Percentiles rank a stretch among this genome's conserved stretches.
phyloP scores from a whole-genome alignment of 2,329 filamentous ascomycete genomes.

The Calonectria crousiana region DNA sequence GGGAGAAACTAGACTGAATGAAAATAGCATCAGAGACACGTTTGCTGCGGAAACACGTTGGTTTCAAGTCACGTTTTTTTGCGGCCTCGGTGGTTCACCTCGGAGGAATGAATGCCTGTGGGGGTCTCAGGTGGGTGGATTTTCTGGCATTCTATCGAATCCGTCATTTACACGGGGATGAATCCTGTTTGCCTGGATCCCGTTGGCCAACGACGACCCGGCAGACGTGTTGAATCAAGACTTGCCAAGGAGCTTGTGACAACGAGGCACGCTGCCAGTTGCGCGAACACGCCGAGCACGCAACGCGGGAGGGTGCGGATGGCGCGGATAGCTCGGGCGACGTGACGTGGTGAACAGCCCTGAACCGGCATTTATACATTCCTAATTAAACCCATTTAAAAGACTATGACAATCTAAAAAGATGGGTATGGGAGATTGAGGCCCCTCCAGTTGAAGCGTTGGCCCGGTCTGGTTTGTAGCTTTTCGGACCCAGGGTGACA shows the following conservation, averaged over 20 bases:
- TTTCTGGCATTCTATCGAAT: not conserved
- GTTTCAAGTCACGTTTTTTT: not conserved
- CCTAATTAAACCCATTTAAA: not conserved
- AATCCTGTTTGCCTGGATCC: not conserved
- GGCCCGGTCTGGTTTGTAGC: not conserved
- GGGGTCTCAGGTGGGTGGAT: not conserved
- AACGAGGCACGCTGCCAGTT: not conserved
- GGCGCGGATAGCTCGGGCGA: not conserved
- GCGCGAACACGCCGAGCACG: not conserved
- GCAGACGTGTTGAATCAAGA: not conserved
- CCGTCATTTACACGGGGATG: not conserved
- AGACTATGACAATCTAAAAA: not conserved
- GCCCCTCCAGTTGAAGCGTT: not conserved
- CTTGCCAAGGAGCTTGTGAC: not conserved
- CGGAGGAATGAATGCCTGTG: not conserved
- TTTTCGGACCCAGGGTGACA: not conserved
- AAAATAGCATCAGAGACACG: conserved; percentile 7
- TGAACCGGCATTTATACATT: not conserved
- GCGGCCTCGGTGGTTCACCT: not conserved
- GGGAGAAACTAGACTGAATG: not conserved
- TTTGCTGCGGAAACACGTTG: conserved; percentile 2
- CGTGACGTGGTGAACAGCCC: not conserved
- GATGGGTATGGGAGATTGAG: not conserved
- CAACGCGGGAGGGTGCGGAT: not conserved
- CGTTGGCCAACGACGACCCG: not conserved